phyloP scores from a whole-genome alignment of 805 yeast genomes.

The Teunomyces panamensis region DNA sequence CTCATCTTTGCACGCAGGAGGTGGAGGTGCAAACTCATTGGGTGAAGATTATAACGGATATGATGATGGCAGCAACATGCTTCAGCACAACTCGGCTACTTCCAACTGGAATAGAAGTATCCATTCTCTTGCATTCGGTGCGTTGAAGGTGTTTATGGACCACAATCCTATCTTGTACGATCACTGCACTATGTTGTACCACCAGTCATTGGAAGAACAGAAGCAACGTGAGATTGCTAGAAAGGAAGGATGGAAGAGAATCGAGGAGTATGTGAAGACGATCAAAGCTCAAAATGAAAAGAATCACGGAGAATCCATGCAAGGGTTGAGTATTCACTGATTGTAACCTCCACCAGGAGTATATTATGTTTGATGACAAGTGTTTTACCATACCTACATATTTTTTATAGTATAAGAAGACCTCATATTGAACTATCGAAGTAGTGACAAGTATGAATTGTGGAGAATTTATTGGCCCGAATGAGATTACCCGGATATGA shows the following conservation, averaged over 20 bases:
- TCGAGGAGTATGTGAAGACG: slow-evolving; percentile 56
- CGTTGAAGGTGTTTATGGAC: slow-evolving; percentile 88
- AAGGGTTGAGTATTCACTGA: slow-evolving; percentile 2
- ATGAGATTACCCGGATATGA: slow-evolving; percentile 5
- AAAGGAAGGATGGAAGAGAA: slow-evolving; percentile 66
- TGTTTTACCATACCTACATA: slow-evolving; percentile 1
- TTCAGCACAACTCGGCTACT: slow-evolving; percentile 45
- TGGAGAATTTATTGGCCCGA: too few species aligned
- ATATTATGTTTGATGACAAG: not conserved
- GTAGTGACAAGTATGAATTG: too few species aligned
- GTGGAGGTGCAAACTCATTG: slow-evolving; percentile 11
- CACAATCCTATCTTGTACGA: slow-evolving; percentile 88
- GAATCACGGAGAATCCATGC: slow-evolving; percentile 2
- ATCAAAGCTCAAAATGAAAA: slow-evolving; percentile 13
- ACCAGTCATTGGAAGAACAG: slow-evolving; percentile 74
- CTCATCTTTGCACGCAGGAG: slow-evolving; percentile 28
- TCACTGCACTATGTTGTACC: slow-evolving; percentile 85
- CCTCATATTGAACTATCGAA: not conserved
- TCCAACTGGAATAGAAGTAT: slow-evolving; percentile 93
- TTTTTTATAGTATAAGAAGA: slow-evolving; percentile 1
- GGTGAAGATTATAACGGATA: slow-evolving; percentile 31
- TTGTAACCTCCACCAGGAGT: not conserved
- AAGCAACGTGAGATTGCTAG: slow-evolving; percentile 59
- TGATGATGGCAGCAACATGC: slow-evolving; percentile 28
- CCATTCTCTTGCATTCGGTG: slow-evolving; percentile 85